Evolutionary conservation across 164 flowering plant species (phyloP).

Genomic region (Euptelea pleiosperma): DNA sequence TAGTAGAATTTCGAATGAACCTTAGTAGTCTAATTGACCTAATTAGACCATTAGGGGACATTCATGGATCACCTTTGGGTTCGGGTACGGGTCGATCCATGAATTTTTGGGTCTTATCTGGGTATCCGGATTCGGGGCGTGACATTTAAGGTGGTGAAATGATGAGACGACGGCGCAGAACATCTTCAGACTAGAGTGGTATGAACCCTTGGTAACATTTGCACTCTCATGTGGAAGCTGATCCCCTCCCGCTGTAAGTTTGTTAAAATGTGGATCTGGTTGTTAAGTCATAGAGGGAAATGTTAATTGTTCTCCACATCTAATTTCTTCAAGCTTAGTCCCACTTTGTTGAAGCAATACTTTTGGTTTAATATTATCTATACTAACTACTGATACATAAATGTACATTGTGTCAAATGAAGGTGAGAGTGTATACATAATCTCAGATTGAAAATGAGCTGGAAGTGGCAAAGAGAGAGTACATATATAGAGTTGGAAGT

Average conservation of each 20-base stretch:
- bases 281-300: no score
- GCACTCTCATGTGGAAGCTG: constrained; percentile 96
- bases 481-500: no score
- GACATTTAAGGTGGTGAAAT: no score
- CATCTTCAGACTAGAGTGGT: constrained; percentile 65
- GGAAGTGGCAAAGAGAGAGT: constrained; percentile 70
- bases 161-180: constrained; percentile 54
- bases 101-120: no score
- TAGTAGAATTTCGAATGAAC: no score
- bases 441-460: constrained; percentile 63
- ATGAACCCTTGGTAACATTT: constrained; percentile 92
- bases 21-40: no score
- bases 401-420: constrained; percentile 13
- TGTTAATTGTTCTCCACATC: no score
- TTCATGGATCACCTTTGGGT: no score
- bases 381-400: constrained; percentile 1
- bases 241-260: constrained; percentile 95
- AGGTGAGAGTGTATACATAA: constrained; percentile 85
- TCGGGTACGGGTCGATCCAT: no score
- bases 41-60: no score
- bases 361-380: background rate
- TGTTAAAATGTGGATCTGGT: background rate
- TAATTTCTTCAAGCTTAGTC: no score
- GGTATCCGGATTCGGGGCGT: no score
- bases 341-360: background rate